Base-by-base conservation (phyloP, 73 alveolate species). In the Paramecium sexaurelia region DNA sequence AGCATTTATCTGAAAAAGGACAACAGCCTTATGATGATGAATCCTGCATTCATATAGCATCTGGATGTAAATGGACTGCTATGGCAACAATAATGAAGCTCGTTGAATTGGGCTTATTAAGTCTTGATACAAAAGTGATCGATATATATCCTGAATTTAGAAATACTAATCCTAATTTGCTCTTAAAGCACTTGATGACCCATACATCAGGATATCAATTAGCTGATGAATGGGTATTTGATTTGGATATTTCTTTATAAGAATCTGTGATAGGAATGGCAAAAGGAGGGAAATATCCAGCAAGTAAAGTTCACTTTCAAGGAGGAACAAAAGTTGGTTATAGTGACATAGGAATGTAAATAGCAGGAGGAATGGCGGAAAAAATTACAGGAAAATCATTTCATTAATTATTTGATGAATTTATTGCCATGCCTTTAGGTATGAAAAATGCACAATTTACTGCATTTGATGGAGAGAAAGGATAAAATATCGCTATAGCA, bases 61-160 rank as follows among this genome's bases (percentile, higher is more conserved):
- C 91, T 39, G 91, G 91, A 13, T 83, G 91, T 11, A 83, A 83
- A 83, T 83, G 91, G 91, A 61, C 45, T 39, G 91, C 91, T 0
- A 83, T 83, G 91, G 35, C 91, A 7, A 26, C 19, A 5, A 83
- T 83, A 37, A 83, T 83, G 91, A 83, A 83, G 9, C 26, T 83
- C 17, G 91, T 83, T 45, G 91, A 83, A 24, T 20, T 51, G 13
- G 91, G 91, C 0, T 27, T 51, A 36, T 26, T 83, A 27, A 83
- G 32, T 43, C 82, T 83, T 36, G 22, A 39, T 40, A 40, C 35
- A 13, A 83, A 36, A 19, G 67, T 51, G 37, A 51, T 83, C 2
- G 56, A 40, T 29, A 1, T 36, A 17, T 51, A 83, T 11, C 35
- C 35, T 10, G 91, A 83, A n/a, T 83, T 83, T 22, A 27, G 55